Evolutionary conservation across 306 rosid genomes (phyloP).

Genomic region (Acacia melanoxylon): DNA sequence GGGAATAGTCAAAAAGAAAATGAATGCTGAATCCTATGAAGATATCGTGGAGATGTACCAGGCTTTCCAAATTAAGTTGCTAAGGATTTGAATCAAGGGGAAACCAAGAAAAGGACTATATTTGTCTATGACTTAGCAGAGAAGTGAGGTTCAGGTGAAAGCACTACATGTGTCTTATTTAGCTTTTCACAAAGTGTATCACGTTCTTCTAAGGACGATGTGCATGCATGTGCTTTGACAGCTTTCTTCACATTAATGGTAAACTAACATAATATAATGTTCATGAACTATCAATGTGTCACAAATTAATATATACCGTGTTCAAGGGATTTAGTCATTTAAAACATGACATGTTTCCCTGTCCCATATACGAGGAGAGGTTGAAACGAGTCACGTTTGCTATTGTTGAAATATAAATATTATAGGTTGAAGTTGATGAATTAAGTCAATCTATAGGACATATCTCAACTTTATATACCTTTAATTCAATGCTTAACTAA

Average conservation of each 20-base stretch:
- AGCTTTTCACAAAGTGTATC: constrained; percentile 27
- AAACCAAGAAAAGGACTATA: neutral
- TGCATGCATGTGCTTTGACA: constrained; percentile 30
- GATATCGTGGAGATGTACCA: neutral
- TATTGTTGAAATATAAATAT: no score
- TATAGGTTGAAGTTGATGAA: no score
- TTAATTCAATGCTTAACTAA: no score
- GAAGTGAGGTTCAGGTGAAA: neutral
- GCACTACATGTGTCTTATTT: constrained; percentile 25
- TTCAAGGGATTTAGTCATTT: neutral
- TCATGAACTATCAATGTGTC: neutral
- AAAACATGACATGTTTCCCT: neutral
- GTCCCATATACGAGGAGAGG: neutral
- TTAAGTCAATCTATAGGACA: no score
- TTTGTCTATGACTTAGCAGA: neutral
- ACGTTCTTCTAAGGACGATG: constrained; percentile 33
- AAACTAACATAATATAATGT: neutral
- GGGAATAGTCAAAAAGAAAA: neutral
- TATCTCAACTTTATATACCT: no score
- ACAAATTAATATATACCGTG: neutral
- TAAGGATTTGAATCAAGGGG: constrained; percentile 1
- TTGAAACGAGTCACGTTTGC: neutral
- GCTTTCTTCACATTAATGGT: neutral
- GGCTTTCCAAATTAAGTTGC: neutral
- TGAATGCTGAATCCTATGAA: neutral